A percentile compares a stretch with the other conserved stretches of the same genome.
phyloP scores from a whole-genome alignment of 768 basidiomycete species.

The Termitomyces sp. region DNA sequence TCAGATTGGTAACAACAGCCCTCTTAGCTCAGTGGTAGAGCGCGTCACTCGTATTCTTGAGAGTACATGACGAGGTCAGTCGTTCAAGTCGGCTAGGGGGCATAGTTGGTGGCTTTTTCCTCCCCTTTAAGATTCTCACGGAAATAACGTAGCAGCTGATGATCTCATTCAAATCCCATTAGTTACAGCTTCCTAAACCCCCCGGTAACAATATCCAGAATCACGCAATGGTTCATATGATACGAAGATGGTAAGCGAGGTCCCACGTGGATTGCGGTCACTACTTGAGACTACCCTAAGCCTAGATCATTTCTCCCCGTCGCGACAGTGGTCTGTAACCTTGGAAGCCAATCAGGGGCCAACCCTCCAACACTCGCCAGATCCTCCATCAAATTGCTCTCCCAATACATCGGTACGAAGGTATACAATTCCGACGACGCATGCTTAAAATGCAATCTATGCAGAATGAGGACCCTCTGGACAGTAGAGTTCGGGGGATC shows the following conservation, averaged over 20 bases:
- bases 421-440: neutral
- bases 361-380: neutral
- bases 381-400: neutral
- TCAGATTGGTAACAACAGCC: constrained; percentile 3
- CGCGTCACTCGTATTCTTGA: constrained; percentile 25
- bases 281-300: no score
- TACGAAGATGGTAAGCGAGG: no score
- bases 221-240: no score
- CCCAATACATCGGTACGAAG: neutral
- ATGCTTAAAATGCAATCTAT: neutral
- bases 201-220: no score
- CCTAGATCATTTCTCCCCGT: no score
- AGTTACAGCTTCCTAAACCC: no score
- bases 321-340: neutral
- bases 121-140: no score
- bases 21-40: constrained; percentile 38
- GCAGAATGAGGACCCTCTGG: neutral
- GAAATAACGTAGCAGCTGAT: no score
- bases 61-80: constrained; percentile 6
- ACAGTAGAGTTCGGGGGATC: neutral
- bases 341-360: neutral
- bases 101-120: no score
- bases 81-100: constrained; percentile 10
- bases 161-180: no score
- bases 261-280: no score